phyloP scores from a whole-genome alignment of 345 rosid species.

The Murraya koenigii region DNA sequence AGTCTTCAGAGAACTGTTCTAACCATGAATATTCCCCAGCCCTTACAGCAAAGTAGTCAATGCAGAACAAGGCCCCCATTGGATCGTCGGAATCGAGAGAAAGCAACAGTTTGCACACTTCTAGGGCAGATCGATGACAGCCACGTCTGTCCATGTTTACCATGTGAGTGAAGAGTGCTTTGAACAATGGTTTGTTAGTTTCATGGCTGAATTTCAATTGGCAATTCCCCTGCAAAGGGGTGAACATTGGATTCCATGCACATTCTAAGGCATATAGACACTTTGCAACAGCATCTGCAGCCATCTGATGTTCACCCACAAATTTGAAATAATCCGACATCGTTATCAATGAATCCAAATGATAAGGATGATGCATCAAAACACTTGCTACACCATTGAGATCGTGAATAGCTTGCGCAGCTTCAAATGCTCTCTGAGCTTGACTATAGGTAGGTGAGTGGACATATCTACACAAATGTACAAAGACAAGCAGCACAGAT shows the following conservation, averaged over 20 bases:
- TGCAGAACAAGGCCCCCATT: constrained; percentile 82
- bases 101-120: constrained; percentile 85
- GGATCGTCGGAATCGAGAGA: constrained; percentile 79
- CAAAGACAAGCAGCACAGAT: background rate
- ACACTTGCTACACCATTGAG: constrained; percentile 74
- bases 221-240: constrained; percentile 69
- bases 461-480: constrained; percentile 38
- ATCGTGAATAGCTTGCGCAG: constrained; percentile 85
- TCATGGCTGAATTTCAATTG: constrained; percentile 70
- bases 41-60: constrained; percentile 84
- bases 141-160: constrained; percentile 87
- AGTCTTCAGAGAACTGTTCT: constrained; percentile 72
- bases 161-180: constrained; percentile 77
- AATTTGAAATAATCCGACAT: constrained; percentile 90
- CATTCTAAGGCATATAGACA: constrained; percentile 84
- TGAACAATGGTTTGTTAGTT: constrained; percentile 76
- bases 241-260: constrained; percentile 85
- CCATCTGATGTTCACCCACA: constrained; percentile 77
- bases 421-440: constrained; percentile 75
- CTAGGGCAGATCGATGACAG: constrained; percentile 86
- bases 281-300: constrained; percentile 80
- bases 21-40: constrained; percentile 84
- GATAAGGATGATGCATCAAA: constrained; percentile 67
- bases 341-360: constrained; percentile 84
- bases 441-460: constrained; percentile 62